Evolutionary conservation across 768 basidiomycete genomes (phyloP).

Genomic region (Russula olivacea): DNA sequence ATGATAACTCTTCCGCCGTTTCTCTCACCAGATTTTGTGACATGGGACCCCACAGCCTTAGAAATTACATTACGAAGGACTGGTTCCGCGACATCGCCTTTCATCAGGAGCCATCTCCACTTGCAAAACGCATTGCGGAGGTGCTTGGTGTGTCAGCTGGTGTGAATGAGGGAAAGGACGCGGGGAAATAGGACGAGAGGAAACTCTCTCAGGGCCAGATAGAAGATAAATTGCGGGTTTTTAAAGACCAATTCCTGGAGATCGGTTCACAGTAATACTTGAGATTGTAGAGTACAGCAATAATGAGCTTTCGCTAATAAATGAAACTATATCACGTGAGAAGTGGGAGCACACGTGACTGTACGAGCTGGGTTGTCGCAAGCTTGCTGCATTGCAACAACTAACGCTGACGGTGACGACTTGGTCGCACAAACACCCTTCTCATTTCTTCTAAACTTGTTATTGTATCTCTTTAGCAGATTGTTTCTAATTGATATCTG

Average conservation of each 20-base stretch:
- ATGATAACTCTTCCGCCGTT: background rate
- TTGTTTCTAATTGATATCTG: conserved; percentile 25
- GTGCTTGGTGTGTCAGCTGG: conserved; percentile 29
- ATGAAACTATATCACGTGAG: background rate
- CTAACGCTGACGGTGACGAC: background rate
- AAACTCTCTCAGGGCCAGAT: background rate
- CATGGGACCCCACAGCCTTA: conserved; percentile 46
- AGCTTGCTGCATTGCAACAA: too few relatives aligned
- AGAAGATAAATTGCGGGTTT: background rate
- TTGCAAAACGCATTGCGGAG: conserved; percentile 45
- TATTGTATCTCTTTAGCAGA: conserved; percentile 15
- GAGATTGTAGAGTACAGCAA: too few relatives aligned
- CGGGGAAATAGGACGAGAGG: background rate
- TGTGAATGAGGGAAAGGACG: background rate
- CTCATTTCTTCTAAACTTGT: conserved; percentile 10
- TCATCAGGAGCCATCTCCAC: conserved; percentile 46
- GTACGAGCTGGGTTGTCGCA: too few relatives aligned
- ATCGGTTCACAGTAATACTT: too few relatives aligned
- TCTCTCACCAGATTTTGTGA: background rate
- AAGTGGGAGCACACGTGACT: background rate
- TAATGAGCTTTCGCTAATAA: too few relatives aligned
- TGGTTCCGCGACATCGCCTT: conserved; percentile 80
- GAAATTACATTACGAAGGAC: conserved; percentile 91
- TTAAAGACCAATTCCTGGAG: too few relatives aligned
- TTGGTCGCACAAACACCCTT: background rate